Percentiles rank a stretch among this genome's conserved stretches.
Conservation (phyloP, 768 basidiomycete genomes). For the Terana coerulea region DNA sequence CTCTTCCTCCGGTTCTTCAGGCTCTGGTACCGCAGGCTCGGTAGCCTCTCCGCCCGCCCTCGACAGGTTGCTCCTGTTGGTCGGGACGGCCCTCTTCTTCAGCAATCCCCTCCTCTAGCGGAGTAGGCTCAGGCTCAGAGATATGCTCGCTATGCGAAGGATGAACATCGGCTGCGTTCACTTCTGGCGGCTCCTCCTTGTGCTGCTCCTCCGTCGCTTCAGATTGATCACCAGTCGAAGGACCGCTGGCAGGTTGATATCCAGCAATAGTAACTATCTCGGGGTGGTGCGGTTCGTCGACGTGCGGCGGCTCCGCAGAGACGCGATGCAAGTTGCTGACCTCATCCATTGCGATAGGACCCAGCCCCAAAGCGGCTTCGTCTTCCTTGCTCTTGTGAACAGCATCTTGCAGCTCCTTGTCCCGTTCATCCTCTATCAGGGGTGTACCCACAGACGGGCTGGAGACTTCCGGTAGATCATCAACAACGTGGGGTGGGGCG, state of each 20-base stretch:
- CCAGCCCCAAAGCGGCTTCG: constrained; percentile 6
- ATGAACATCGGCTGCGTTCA: background rate
- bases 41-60: too few species aligned
- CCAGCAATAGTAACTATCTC: too few species aligned
- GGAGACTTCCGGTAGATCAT: constrained; percentile 10
- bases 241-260: too few species aligned
- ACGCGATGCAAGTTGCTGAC: too few species aligned
- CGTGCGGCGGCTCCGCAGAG: too few species aligned
- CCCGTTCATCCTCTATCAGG: constrained; percentile 1
- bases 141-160: background rate
- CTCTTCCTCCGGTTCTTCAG: constrained; percentile 30
- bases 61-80: too few species aligned
- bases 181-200: background rate
- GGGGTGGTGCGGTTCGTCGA: too few species aligned
- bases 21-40: background rate
- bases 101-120: background rate
- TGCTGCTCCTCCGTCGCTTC: background rate
- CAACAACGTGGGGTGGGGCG: constrained; percentile 19
- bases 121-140: background rate
- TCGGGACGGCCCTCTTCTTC: too few species aligned
- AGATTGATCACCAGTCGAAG: too few species aligned
- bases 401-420: constrained; percentile 4
- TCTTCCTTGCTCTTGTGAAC: constrained; percentile 14
- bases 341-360: background rate
- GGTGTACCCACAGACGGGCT: constrained; percentile 22